Base-by-base conservation (phyloP, 2,329 filamentous ascomycete species). In the Paramyrothecium roridum region DNA sequence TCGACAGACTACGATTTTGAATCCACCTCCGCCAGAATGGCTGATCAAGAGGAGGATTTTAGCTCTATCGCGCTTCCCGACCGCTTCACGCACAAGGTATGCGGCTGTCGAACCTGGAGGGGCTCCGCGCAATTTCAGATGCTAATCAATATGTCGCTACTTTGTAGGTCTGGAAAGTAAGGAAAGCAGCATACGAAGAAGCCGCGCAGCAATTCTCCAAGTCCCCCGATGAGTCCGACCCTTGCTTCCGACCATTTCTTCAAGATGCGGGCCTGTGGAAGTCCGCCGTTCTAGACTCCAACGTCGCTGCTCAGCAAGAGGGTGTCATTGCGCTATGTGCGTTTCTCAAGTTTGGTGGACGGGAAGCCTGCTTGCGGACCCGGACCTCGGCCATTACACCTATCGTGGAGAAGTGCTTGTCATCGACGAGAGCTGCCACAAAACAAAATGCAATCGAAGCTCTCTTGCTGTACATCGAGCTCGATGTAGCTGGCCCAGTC, bases 271-370 rank as follows among this genome's bases (percentile, higher is more conserved):
- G 86, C 59, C 72, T 99, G 57, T 97, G 92, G 93, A 98, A 98
- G 72, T 88, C 86, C 37, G 95, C 93, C 1, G 93, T 95, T 8
- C 86, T 87, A 64, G 95, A 99, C 73, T 95, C 93, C 54, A 99
- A 99, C 66, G 95, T 99, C 56, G 95, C 93, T 19, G 95, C 96
- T 34, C 95, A 99, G 72, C 89, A 96, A 74, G 96, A 99, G 64
- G 95, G 90, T 58, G 84, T 99, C 50, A 86, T 84, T 50, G 89
- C 93, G 40, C 84, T 96, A 65, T 96, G 92, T 73, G 87, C 91
- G 1, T 99, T 98, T 70, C 81, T 99, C 55, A 93, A 98, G 68
- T 96, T 89, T 67, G 91, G 91, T 57, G 92, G 93, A 54, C 80
- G 84, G 56, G 89, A 96, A 63, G 88, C 89, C 56, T 90, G 88